phyloP scores from a whole-genome alignment of 257 asterid genomes.

The Haberlea rhodopensis region DNA sequence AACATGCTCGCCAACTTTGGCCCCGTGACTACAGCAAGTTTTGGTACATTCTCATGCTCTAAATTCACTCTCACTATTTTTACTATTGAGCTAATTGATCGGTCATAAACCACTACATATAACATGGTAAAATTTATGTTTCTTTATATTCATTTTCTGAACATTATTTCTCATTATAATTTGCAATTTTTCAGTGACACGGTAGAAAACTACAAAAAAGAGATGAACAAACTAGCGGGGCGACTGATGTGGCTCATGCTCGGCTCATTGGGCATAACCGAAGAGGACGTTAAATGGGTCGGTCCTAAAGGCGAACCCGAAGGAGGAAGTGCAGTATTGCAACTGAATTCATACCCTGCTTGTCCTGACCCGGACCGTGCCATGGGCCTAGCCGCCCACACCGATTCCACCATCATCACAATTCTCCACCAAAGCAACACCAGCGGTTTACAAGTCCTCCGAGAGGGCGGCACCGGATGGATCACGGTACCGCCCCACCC shows the following conservation, averaged over 20 bases:
- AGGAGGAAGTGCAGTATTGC: slow-evolving; percentile 60
- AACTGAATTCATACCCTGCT: slow-evolving; percentile 79
- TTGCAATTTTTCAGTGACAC: slow-evolving; percentile 44
- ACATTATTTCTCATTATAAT: no score
- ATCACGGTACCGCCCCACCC: slow-evolving; percentile 58
- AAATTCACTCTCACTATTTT: no score
- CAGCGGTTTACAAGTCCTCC: slow-evolving; percentile 75
- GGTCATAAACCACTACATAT: no score
- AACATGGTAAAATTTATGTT: no score
- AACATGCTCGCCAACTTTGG: slow-evolving; percentile 83
- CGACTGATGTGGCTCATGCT: slow-evolving; percentile 74
- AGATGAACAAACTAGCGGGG: slow-evolving; percentile 58
- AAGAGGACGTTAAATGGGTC: slow-evolving; percentile 67
- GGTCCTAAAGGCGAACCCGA: slow-evolving; percentile 26
- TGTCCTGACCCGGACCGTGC: slow-evolving; percentile 96
- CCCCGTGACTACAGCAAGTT: slow-evolving; percentile 53
- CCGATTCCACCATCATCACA: slow-evolving; percentile 86
- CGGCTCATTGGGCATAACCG: slow-evolving; percentile 55
- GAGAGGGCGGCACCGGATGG: slow-evolving; percentile 54
- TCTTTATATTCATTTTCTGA: no score
- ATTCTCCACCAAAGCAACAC: slow-evolving; percentile 84
- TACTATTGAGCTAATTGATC: no score
- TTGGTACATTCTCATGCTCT: slow-evolving; percentile 46
- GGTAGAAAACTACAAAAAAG: slow-evolving; percentile 54
- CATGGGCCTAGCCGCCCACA: slow-evolving; percentile 94